Conservation (phyloP, 2,329 filamentous ascomycete genomes). For the Penicillium glabrum region DNA sequence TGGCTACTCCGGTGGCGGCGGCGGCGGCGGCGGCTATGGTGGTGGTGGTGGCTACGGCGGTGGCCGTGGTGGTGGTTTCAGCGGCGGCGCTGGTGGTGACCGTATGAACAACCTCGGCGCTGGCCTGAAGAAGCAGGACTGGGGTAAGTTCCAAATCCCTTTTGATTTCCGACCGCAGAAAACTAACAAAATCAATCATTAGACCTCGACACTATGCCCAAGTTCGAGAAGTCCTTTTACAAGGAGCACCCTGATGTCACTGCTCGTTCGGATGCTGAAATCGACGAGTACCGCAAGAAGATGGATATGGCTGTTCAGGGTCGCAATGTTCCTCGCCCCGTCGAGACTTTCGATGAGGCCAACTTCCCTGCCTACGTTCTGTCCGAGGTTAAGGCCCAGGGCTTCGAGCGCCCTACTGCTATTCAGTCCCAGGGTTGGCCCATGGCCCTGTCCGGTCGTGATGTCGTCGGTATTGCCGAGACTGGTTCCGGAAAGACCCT, state of each 20-base stretch:
- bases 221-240: constrained; percentile 99
- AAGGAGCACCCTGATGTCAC: constrained; percentile 85
- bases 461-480: constrained; percentile 98
- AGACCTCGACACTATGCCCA: constrained; percentile 79
- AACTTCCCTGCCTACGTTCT: constrained; percentile 96
- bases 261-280: constrained; percentile 71
- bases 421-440: constrained; percentile 99
- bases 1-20: constrained; percentile 21
- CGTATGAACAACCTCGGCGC: constrained; percentile 90
- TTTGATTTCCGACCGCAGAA: constrained; percentile 1
- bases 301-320: constrained; percentile 84
- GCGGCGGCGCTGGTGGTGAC: constrained; percentile 71
- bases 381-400: constrained; percentile 97
- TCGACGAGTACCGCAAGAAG: constrained; percentile 83
- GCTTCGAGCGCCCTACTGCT: constrained; percentile 87
- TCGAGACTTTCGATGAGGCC: constrained; percentile 96
- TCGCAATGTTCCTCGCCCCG: constrained; percentile 80
- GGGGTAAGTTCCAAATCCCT: constrained; percentile 63
- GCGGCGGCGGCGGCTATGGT: constrained; percentile 27
- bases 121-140: constrained; percentile 81
- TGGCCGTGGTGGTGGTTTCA: constrained; percentile 35
- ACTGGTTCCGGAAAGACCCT: constrained; percentile 99
- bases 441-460: constrained; percentile 96
- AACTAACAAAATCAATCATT: constrained; percentile 26
- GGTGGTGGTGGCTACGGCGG: constrained; percentile 33